A percentile compares a stretch with the other conserved stretches of the same genome.
These are phyloP conservation scores for Lipomyces japonicus DNA, from an alignment of 805 yeast genomes.

Conservation along the genomic window DNA sequence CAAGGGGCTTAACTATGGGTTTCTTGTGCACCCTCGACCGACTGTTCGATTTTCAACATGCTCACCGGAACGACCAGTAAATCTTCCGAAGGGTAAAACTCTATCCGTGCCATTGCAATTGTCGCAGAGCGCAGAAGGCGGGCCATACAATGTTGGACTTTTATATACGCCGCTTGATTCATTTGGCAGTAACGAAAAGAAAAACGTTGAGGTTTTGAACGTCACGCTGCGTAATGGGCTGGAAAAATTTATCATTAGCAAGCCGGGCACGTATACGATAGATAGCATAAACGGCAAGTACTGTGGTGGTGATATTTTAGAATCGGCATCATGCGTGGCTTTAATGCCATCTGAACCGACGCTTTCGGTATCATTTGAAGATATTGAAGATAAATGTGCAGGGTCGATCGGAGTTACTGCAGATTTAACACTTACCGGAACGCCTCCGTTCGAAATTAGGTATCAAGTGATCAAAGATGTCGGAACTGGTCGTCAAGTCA, in stretches of 20 bases:
- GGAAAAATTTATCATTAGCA: slow-evolving; percentile 40
- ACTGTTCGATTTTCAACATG: slow-evolving; percentile 43
- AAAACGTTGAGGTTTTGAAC: background rate
- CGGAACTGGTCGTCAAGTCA: slow-evolving; percentile 28
- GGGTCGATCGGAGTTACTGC: slow-evolving; percentile 86
- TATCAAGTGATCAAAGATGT: slow-evolving; percentile 49
- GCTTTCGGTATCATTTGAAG: slow-evolving; percentile 44
- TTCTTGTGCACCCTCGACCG: slow-evolving; percentile 56
- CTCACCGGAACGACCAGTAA: slow-evolving; percentile 34
- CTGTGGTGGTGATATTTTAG: slow-evolving; percentile 65
- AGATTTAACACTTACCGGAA: slow-evolving; percentile 64
- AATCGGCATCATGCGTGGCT: slow-evolving; percentile 52
- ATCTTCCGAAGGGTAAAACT: slow-evolving; percentile 33
- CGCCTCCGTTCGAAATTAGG: slow-evolving; percentile 74
- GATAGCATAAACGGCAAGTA: slow-evolving; percentile 51
- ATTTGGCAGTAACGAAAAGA: background rate
- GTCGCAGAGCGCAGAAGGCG: slow-evolving; percentile 39
- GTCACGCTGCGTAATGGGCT: slow-evolving; percentile 11
- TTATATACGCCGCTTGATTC: slow-evolving; percentile 10
- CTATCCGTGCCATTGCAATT: slow-evolving; percentile 29
- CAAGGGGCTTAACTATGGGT: slow-evolving; percentile 44
- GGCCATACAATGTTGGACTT: slow-evolving; percentile 46
- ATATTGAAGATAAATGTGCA: slow-evolving; percentile 80
- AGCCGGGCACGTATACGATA: slow-evolving; percentile 66
- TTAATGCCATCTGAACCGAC: slow-evolving; percentile 57